phyloP scores from a whole-genome alignment of 768 basidiomycete species.

The Lentinula sp. region DNA sequence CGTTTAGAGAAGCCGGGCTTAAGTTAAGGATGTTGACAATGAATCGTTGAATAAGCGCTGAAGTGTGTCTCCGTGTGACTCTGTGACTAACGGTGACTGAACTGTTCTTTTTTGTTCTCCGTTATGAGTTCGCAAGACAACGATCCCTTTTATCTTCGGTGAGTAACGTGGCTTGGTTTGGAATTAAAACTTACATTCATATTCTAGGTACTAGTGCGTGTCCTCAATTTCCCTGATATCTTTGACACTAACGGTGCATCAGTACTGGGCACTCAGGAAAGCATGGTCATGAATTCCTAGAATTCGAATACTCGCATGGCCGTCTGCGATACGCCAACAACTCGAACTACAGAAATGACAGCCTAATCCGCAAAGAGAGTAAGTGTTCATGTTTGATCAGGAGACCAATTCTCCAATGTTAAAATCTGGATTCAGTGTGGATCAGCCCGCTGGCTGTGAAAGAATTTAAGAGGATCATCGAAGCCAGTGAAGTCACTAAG shows the following conservation, averaged over 20 bases:
- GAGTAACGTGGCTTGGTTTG: background rate
- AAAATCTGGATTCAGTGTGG: constrained; percentile 69
- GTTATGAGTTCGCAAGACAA: background rate
- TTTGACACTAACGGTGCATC: background rate
- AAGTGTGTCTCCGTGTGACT: background rate
- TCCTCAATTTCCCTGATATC: background rate
- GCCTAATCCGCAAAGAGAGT: constrained; percentile 98
- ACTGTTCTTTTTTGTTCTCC: background rate
- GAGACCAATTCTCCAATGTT: background rate
- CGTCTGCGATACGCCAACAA: constrained; percentile 97
- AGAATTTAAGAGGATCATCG: constrained; percentile 91
- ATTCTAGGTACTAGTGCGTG: background rate
- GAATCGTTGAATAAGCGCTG: background rate
- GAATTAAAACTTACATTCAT: background rate
- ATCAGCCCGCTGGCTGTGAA: constrained; percentile 87
- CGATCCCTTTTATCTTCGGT: background rate
- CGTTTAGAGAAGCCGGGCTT: background rate
- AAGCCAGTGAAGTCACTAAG: constrained; percentile 93
- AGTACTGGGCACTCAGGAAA: constrained; percentile 99
- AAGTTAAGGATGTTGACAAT: background rate
- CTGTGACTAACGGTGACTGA: background rate
- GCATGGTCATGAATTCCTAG: constrained; percentile 96
- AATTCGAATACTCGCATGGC: constrained; percentile 97
- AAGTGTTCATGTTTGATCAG: constrained; percentile 24
- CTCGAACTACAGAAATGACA: constrained; percentile 98